These are phyloP conservation scores for Hysterium pulicare DNA, from an alignment of 2,329 filamentous ascomycete genomes.

Conservation along the genomic window DNA sequence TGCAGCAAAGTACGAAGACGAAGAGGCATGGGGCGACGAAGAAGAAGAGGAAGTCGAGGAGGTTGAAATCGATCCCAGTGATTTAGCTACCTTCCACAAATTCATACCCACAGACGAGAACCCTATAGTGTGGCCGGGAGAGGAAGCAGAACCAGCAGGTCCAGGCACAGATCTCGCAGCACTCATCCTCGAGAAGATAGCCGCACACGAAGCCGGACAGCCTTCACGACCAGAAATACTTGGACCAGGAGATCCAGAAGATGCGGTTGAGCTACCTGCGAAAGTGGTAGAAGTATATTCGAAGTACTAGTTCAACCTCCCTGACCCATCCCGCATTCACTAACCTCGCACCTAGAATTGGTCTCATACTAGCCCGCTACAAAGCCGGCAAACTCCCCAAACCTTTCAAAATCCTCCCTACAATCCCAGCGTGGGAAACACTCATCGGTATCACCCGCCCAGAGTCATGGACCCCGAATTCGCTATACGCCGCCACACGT, in stretches of 20 bases:
- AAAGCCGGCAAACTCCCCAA: slow-evolving; percentile 96
- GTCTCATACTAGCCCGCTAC: slow-evolving; percentile 83
- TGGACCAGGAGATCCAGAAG: slow-evolving; percentile 62
- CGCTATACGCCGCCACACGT: slow-evolving; percentile 82
- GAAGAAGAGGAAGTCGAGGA: slow-evolving; percentile 68
- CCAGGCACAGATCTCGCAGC: slow-evolving; percentile 77
- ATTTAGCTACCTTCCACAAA: slow-evolving; percentile 85
- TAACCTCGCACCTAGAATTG: slow-evolving; percentile 56
- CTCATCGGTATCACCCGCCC: slow-evolving; percentile 82
- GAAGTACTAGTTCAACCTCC: slow-evolving; percentile 55
- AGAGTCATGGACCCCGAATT: slow-evolving; percentile 73
- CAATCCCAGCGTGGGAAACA: slow-evolving; percentile 87
- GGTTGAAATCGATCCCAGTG: slow-evolving; percentile 79
- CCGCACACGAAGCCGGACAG: slow-evolving; percentile 75
- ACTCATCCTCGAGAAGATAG: slow-evolving; percentile 91
- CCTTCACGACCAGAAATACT: slow-evolving; percentile 44
- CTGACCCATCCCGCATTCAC: background rate
- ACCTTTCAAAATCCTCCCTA: slow-evolving; percentile 94
- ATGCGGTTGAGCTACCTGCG: slow-evolving; percentile 79
- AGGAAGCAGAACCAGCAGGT: slow-evolving; percentile 36
- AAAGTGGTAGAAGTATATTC: slow-evolving; percentile 94
- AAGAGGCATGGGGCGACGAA: slow-evolving; percentile 71
- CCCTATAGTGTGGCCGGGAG: slow-evolving; percentile 66
- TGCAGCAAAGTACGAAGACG: slow-evolving; percentile 50
- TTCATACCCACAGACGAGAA: slow-evolving; percentile 78